Evolutionary conservation across 139 green algal species (phyloP).

Genomic region (Chloropicon primus): DNA sequence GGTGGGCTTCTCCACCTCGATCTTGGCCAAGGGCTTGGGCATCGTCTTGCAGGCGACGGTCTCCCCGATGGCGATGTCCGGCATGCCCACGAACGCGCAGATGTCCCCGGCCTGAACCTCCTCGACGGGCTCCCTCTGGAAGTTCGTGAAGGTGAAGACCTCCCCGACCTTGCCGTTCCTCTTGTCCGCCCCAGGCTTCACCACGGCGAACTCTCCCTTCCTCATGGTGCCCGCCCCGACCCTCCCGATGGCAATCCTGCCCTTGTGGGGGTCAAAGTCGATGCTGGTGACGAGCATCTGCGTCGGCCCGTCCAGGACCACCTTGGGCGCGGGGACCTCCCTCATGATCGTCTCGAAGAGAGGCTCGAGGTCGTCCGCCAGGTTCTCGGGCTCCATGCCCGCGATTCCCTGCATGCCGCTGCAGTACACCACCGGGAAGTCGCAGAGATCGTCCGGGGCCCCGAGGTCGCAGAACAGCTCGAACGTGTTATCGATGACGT

Average conservation of each 20-base stretch:
- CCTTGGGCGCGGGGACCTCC: conserved; percentile 53
- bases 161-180: conserved; percentile 64
- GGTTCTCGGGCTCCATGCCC: conserved; percentile 39
- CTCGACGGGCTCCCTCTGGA: conserved; percentile 31
- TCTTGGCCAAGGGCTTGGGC: conserved; percentile 70
- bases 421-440: conserved; percentile 89
- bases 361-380: conserved; percentile 72
- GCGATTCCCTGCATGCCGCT: conserved; percentile 80
- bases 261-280: conserved; percentile 92
- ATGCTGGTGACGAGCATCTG: conserved; percentile 92
- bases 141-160: conserved; percentile 97
- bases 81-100: conserved; percentile 61
- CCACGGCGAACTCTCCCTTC: conserved; percentile 34
- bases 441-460: conserved; percentile 76
- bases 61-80: conserved; percentile 79
- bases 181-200: conserved; percentile 14
- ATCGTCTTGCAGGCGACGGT: conserved; percentile 59
- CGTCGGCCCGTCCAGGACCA: conserved; percentile 51
- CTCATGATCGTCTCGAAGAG: conserved; percentile 86
- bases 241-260: conserved; percentile 81
- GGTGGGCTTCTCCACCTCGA: conserved; percentile 93
- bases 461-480: conserved; percentile 95
- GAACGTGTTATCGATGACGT: conserved; percentile 60
- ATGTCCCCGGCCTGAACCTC: conserved; percentile 85
- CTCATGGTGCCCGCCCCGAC: conserved; percentile 60